Base-by-base conservation (phyloP, 1,284 basidiomycete species). In the Trichosporon sp. region DNA sequence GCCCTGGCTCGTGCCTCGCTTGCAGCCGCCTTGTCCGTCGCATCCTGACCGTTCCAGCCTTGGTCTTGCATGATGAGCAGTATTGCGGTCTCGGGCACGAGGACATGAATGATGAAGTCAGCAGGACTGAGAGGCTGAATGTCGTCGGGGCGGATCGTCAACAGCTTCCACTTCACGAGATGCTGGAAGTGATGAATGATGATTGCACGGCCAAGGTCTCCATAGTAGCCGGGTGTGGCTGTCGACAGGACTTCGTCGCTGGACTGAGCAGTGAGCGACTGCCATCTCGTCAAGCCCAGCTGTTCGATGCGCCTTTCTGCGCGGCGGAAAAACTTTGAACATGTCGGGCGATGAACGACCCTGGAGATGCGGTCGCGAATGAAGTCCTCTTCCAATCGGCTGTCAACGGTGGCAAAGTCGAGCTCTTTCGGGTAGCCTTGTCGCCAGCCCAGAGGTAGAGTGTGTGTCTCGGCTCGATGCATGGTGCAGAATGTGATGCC, bases 61-160 rank as follows among this genome's bases (percentile, higher is more conserved):
- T 68, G 49, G 68, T 79, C 76, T 6, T 66, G 49, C 74, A 74
- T 74, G 66, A 79, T 76, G 40, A 80, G 69, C 14, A 72, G 58
- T 29, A 73, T 69, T 2, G 72, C 69, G 0, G 73, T 71, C 65
- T 80, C 79, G 46, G 78, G 76, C 0, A 79, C 71, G 16, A 80
- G 69, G 10, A 80, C 71, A 59, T 72, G 65, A 10, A 65, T 36
- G 60, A 78, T 69, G 59, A 75, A 77, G 33, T 79, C 76, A 25
- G 68, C 25, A 8, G 64, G 33, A 0, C 65, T 65, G 6, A 80
- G 68, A 0, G 75, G 74, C 16, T 63, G 57, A 59, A 67, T 67
- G 10, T 60, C 54, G 37, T 21, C 6, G 5, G n/a, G 16, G 11
- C 54, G 19, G 19, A 72, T 64, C 14, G 33, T 25, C 10, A 73